Evolutionary conservation across 2,329 filamentous ascomycete species (phyloP).

Genomic region (Camillea tinctor): DNA sequence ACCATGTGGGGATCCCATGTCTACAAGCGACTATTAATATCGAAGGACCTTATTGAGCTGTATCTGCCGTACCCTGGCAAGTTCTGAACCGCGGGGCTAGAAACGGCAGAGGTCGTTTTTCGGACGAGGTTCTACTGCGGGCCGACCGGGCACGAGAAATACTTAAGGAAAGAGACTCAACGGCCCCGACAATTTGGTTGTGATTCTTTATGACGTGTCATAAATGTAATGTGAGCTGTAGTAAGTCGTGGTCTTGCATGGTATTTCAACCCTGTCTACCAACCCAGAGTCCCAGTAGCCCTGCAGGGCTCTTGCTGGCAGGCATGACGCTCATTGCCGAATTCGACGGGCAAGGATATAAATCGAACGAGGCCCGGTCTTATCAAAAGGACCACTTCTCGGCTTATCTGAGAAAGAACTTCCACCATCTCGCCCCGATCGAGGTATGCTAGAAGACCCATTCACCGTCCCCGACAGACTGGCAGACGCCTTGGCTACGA

Average conservation of each 20-base stretch:
- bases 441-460: not conserved
- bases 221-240: not conserved
- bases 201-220: not conserved
- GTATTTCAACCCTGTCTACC: not conserved
- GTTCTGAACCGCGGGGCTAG: not conserved
- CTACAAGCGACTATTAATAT: not conserved
- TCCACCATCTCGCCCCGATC: not conserved
- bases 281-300: not conserved
- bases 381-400: not conserved
- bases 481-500: not conserved
- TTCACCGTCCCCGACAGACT: not conserved
- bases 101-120: not conserved
- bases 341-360: not conserved
- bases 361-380: not conserved
- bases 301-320: not conserved
- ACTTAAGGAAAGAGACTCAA: not conserved
- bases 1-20: not conserved
- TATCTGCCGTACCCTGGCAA: not conserved
- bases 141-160: not conserved
- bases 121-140: not conserved
- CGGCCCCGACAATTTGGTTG: not conserved
- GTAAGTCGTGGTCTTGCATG: not conserved
- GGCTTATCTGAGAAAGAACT: not conserved
- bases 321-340: not conserved
- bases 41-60: not conserved